Conservation (phyloP, 179 eudicot genomes). For the Heliamphora pulchella region DNA sequence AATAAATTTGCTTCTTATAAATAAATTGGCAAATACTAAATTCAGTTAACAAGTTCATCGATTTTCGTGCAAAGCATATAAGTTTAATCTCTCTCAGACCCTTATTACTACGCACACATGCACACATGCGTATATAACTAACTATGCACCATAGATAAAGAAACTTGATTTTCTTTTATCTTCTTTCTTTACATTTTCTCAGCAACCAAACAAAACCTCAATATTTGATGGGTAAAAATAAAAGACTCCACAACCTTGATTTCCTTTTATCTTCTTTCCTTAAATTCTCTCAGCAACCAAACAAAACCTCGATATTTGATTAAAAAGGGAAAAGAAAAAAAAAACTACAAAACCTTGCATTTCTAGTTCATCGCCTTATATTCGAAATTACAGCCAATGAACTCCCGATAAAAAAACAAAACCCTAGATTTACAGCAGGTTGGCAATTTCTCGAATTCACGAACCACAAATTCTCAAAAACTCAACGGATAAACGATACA, state of each 20-base stretch:
- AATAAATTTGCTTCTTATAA: not conserved
- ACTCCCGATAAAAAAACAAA: not conserved
- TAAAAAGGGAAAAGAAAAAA: too few species aligned
- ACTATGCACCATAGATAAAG: too few species aligned
- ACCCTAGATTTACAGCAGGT: not conserved
- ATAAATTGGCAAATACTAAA: not conserved
- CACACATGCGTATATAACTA: not conserved
- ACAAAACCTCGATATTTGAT: too few species aligned
- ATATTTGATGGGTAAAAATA: too few species aligned
- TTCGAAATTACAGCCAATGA: not conserved
- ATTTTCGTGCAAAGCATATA: not conserved
- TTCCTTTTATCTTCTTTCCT: not conserved
- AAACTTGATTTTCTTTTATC: not conserved
- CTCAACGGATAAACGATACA: not conserved
- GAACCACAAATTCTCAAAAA: not conserved
- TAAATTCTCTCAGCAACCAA: slow-evolving; percentile 1
- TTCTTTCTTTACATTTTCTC: not conserved
- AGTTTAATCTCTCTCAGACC: not conserved
- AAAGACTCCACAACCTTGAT: too few species aligned
- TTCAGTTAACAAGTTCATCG: not conserved
- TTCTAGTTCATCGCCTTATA: not conserved
- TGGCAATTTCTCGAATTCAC: not conserved
- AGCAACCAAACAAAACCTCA: not conserved
- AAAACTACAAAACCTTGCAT: not conserved
- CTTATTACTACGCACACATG: not conserved